Evolutionary conservation across 352 stramenopile genomes (phyloP), one percentile per base, ranked within the genome.

Genomic region (Phytophthora litchii): DNA sequence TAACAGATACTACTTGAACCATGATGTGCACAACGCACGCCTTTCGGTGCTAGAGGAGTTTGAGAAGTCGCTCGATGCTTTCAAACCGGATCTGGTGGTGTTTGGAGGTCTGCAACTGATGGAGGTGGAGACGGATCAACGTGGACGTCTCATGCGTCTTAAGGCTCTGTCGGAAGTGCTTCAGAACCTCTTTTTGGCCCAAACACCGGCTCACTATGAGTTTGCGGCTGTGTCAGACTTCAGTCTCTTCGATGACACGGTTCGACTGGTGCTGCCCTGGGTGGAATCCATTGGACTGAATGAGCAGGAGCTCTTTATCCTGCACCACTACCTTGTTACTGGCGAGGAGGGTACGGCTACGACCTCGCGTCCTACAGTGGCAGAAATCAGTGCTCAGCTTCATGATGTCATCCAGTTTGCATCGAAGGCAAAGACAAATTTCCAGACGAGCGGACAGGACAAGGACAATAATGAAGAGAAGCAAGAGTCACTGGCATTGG

Each of bases 1-100:
- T 34, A 94, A 94, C 58, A 68, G 85, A 10, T 94, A 94, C 54
- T 94, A 94, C 48, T 71, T 94, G 14, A 94, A 94, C 65, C 85
- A 94, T 62, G 85, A 94, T 53, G 86, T 92, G 27, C 83, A 94
- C 67, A 94, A 94, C 47, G 83, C 85, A 11, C 78, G 74, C 6
- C 52, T 94, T 36, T 92, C 85, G 12, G 85, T 92, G 25, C 53
- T 94, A 8, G 85, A 94, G 50, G 79, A 88, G 47, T 94, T 94
- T 59, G 83, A 88, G 53, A 25, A 72, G 7, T 72, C 76, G 5
- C 48, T 94, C 10, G 72, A 85, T 4, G 50, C 40, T 2, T 94
- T 94, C 52, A 44, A 72, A 6, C 80, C 85, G 0, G 80, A 94
- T 21, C 47, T 94, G 20, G 85, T 94, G 13, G 79, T 92, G n/a